These are phyloP conservation scores for Spiromastix sp. DNA, from an alignment of 2,329 filamentous ascomycete species.

Conservation along the genomic window DNA sequence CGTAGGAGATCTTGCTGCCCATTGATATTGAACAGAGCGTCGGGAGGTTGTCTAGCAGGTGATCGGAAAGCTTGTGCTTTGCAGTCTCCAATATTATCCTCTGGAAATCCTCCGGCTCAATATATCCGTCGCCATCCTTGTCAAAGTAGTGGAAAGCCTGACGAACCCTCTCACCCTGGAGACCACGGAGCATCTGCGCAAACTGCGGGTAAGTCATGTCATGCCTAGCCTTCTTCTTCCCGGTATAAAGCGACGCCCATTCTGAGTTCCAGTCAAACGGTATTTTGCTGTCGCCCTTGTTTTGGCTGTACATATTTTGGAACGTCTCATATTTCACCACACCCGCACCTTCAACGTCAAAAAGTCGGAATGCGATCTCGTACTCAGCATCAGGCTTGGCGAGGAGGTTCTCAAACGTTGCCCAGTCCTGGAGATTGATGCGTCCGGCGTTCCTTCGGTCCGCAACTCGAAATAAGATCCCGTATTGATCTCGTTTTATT, in stretches of 20 bases:
- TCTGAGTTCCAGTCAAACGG: conserved; percentile 96
- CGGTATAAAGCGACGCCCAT: conserved; percentile 92
- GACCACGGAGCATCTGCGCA: conserved; percentile 90
- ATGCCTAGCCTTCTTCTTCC: conserved; percentile 76
- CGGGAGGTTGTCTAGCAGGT: conserved; percentile 79
- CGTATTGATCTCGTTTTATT: conserved; percentile 92
- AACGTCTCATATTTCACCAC: conserved; percentile 85
- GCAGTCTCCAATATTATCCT: conserved; percentile 90
- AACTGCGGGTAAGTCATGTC: conserved; percentile 93
- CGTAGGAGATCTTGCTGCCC: conserved; percentile 90
- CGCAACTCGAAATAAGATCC: conserved; percentile 83
- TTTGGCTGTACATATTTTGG: conserved; percentile 71
- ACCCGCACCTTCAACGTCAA: conserved; percentile 76
- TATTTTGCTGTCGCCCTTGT: conserved; percentile 75
- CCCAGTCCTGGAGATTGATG: conserved; percentile 77
- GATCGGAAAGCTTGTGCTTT: conserved; percentile 93
- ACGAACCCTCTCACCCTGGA: conserved; percentile 90
- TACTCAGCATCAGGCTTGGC: conserved; percentile 95
- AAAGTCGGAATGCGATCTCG: conserved; percentile 94
- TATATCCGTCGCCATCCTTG: conserved; percentile 85
- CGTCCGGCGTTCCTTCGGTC: conserved; percentile 66
- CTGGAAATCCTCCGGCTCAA: conserved; percentile 91
- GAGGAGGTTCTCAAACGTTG: conserved; percentile 85
- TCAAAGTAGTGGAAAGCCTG: conserved; percentile 93
- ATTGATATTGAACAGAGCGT: conserved; percentile 91